Conservation (phyloP, 169 alveolate species). For the Cryptosporidium meleagridis region DNA sequence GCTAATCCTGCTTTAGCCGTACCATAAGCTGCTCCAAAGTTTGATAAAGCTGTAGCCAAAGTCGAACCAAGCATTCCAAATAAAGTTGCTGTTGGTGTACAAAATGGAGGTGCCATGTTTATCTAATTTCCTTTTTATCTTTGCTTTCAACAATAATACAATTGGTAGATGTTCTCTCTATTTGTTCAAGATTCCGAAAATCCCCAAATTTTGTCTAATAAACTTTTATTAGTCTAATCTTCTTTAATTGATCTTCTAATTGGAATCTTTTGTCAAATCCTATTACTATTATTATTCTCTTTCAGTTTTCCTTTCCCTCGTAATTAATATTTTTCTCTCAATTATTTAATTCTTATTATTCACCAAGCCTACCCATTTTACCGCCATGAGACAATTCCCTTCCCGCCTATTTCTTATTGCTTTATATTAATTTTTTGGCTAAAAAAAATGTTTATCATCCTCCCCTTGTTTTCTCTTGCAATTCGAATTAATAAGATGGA, state of each 20-base stretch:
- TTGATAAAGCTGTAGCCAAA: slow-evolving; percentile 87
- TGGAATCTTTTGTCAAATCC: neutral
- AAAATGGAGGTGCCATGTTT: slow-evolving; percentile 66
- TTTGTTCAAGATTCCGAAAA: neutral
- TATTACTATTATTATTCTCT: neutral
- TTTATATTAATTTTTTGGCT: too few relatives aligned
- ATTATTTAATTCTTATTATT: neutral
- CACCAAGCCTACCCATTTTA: slow-evolving; percentile 4
- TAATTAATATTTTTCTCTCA: neutral
- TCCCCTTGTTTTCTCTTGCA: too few relatives aligned
- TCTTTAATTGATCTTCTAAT: neutral
- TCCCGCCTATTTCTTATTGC: neutral
- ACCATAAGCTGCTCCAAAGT: slow-evolving; percentile 92
- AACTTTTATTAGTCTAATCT: too few relatives aligned
- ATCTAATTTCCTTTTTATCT: neutral
- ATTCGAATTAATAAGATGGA: too few relatives aligned
- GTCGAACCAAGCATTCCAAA: slow-evolving; percentile 88
- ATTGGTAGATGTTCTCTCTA: neutral
- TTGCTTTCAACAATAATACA: neutral
- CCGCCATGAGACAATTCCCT: slow-evolving; percentile 66
- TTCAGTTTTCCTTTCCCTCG: neutral
- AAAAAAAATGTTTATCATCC: too few relatives aligned
- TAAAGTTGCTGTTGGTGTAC: slow-evolving; percentile 80
- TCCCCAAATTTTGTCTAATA: neutral
- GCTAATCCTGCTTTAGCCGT: slow-evolving; percentile 91